These are phyloP conservation scores for Vanderwaltozyma yarrowii DNA, from an alignment of 805 yeast genomes.

Conservation along the genomic window DNA sequence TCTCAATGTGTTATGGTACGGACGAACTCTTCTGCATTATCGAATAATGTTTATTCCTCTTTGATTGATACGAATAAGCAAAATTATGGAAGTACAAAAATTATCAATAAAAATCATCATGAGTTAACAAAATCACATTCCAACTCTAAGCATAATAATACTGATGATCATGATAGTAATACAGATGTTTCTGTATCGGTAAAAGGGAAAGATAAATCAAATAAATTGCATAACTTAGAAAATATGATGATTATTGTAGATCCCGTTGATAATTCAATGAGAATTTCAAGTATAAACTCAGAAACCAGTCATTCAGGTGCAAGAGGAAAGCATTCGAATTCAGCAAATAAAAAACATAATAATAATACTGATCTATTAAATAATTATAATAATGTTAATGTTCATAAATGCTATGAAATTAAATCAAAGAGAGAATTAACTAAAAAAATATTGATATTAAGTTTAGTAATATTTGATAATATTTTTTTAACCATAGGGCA, in stretches of 20 bases:
- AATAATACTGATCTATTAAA: background rate
- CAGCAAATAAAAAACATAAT: too few relatives aligned
- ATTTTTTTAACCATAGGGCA: conserved; percentile 25
- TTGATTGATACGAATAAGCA: conserved; percentile 7
- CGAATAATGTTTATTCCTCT: conserved; percentile 24
- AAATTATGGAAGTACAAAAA: background rate
- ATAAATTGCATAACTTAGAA: background rate
- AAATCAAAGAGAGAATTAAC: conserved; percentile 3
- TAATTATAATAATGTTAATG: background rate
- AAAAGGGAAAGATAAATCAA: background rate
- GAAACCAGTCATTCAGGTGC: too few relatives aligned
- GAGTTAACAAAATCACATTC: too few relatives aligned
- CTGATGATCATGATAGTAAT: background rate
- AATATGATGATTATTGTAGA: background rate
- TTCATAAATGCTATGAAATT: background rate
- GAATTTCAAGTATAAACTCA: conserved; percentile 9
- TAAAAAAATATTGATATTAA: conserved; percentile 6
- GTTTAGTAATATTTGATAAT: conserved; percentile 11
- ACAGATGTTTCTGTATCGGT: too few relatives aligned
- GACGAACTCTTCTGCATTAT: conserved; percentile 26
- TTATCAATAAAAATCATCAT: too few relatives aligned
- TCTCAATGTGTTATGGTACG: conserved; percentile 31
- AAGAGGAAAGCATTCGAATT: too few relatives aligned
- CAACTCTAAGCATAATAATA: too few relatives aligned
- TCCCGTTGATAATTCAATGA: conserved; percentile 4